Conservation (phyloP, 2,329 filamentous ascomycete species). For the Scedosporium apiospermum region DNA sequence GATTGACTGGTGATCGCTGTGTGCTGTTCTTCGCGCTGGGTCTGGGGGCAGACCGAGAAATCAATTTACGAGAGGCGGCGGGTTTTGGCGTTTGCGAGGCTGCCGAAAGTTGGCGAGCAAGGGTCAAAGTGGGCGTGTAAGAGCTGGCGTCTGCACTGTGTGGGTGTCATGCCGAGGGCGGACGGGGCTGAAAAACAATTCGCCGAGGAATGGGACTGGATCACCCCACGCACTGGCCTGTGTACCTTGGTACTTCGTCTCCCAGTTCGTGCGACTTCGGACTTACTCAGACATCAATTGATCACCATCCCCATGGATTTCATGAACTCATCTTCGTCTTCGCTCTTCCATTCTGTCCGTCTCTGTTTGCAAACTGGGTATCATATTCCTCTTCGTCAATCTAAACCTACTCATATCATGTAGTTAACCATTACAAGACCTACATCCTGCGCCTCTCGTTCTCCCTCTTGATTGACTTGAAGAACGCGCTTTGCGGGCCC, state of each 20-base stretch:
- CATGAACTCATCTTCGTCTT: too few relatives aligned
- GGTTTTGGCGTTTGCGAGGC: constrained; percentile 1
- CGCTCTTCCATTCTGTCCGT: too few relatives aligned
- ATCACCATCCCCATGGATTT: too few relatives aligned
- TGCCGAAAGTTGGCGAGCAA: constrained; percentile 2
- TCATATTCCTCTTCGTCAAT: too few relatives aligned
- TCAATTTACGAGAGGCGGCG: not conserved
- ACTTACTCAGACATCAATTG: too few relatives aligned
- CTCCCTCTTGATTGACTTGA: constrained; percentile 32
- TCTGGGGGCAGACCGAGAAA: not conserved
- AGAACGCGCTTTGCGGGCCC: constrained; percentile 28
- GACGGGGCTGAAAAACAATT: not conserved
- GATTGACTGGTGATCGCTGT: not conserved
- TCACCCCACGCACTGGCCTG: too few relatives aligned
- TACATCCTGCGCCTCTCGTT: constrained; percentile 15
- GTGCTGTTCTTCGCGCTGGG: not conserved
- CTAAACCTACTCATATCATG: too few relatives aligned
- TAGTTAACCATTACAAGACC: too few relatives aligned
- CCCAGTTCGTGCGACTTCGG: too few relatives aligned
- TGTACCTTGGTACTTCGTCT: too few relatives aligned
- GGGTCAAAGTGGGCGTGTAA: not conserved
- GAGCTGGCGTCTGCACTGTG: not conserved
- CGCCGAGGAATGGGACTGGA: too few relatives aligned
- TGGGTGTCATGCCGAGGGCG: not conserved
- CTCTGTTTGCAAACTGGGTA: too few relatives aligned